A percentile compares a stretch with the other conserved stretches of the same genome.
Evolutionary conservation across 257 asterid species (phyloP).

Genomic region (Echium plantagineum): DNA sequence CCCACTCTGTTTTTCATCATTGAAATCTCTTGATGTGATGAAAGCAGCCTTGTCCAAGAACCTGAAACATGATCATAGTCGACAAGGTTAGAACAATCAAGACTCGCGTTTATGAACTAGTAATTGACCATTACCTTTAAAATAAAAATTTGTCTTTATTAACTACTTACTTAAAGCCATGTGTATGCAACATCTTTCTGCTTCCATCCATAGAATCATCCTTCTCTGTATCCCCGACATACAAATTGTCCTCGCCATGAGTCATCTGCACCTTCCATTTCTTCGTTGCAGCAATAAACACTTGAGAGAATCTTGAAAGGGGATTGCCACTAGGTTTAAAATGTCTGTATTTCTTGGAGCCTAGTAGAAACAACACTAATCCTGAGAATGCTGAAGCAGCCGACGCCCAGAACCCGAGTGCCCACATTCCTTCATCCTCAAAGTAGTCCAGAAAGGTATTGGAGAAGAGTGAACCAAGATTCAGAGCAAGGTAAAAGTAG

Average conservation of each 20-base stretch:
- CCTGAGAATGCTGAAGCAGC: constrained; percentile 69
- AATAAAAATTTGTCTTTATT: background rate
- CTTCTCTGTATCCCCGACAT: constrained; percentile 18
- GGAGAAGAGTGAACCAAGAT: constrained; percentile 87
- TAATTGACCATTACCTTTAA: too few species aligned
- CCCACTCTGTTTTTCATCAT: constrained; percentile 24
- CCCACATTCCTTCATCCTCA: constrained; percentile 87
- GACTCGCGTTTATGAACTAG: too few species aligned
- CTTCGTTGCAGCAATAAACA: constrained; percentile 58
- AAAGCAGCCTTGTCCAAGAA: constrained; percentile 80
- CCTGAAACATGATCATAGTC: constrained; percentile 16
- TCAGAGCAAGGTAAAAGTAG: constrained; percentile 73
- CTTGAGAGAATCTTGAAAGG: constrained; percentile 63
- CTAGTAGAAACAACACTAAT: constrained; percentile 54
- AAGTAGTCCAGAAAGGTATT: constrained; percentile 69
- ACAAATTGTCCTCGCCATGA: constrained; percentile 25
- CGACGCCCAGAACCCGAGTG: constrained; percentile 88
- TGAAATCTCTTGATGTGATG: constrained; percentile 46
- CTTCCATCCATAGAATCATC: constrained; percentile 19
- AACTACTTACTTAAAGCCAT: constrained; percentile 65
- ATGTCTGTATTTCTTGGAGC: constrained; percentile 60
- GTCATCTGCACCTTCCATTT: constrained; percentile 30
- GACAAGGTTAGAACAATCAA: too few species aligned
- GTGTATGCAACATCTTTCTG: constrained; percentile 70
- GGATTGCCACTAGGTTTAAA: constrained; percentile 83